phyloP scores from a whole-genome alignment of 2,329 filamentous ascomycete genomes.

The Mycocentrospora acerina region DNA sequence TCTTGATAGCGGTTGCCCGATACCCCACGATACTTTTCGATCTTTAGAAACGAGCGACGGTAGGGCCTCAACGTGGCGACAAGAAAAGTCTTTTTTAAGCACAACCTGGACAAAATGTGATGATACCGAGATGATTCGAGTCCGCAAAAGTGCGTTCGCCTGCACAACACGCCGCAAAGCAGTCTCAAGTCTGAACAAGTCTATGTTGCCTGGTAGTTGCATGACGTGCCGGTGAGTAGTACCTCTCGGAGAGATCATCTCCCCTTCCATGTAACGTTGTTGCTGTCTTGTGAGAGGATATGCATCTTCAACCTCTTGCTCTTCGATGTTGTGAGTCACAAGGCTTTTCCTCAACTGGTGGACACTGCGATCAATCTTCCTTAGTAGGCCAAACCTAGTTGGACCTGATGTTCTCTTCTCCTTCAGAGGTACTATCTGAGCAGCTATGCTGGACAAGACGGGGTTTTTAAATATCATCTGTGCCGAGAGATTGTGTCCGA shows the following conservation, averaged over 20 bases:
- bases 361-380: not conserved
- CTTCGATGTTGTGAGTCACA: not conserved
- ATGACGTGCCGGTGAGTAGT: slow-evolving; percentile 2
- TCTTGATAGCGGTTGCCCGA: slow-evolving; percentile 2
- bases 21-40: slow-evolving; percentile 1
- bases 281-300: slow-evolving; percentile 4
- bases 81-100: not conserved
- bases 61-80: not conserved
- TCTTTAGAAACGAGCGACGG: not conserved
- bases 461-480: slow-evolving; percentile 4
- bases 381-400: not conserved
- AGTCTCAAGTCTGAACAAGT: not conserved
- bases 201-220: slow-evolving; percentile 1
- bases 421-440: slow-evolving; percentile 1
- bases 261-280: not conserved
- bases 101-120: slow-evolving; percentile 1
- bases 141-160: slow-evolving; percentile 1
- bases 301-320: slow-evolving; percentile 1
- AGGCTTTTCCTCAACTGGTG: not conserved
- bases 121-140: slow-evolving; percentile 1
- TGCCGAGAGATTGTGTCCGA: slow-evolving; percentile 3
- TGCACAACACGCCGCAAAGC: not conserved
- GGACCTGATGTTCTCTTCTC: not conserved
- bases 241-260: slow-evolving; percentile 3
- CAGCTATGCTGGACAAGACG: slow-evolving; percentile 3